Percentiles rank a stretch among this genome's conserved stretches.
Evolutionary conservation across 768 basidiomycete genomes (phyloP).

Genomic region (Lentinus brumalis): DNA sequence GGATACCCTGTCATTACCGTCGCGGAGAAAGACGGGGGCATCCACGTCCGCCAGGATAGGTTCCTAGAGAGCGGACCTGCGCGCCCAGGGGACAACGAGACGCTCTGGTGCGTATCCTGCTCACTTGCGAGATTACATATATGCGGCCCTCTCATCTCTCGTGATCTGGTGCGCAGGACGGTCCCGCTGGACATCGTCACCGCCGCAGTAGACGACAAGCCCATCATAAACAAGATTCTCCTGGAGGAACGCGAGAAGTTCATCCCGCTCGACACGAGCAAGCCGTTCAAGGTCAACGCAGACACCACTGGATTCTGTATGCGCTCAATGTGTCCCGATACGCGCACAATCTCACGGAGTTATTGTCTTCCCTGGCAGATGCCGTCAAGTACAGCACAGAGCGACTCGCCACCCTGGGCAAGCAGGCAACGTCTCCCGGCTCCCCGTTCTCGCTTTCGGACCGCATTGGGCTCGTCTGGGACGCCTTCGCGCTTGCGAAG

Average conservation of each 20-base stretch:
- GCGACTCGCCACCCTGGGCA: constrained; percentile 74
- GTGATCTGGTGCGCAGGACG: constrained; percentile 51
- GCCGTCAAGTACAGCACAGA: constrained; percentile 87
- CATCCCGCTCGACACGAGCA: constrained; percentile 72
- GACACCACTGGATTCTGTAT: constrained; percentile 86
- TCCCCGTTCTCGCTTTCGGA: constrained; percentile 80
- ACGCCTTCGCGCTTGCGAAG: constrained; percentile 76
- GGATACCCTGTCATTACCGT: constrained; percentile 93
- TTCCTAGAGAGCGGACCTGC: constrained; percentile 87
- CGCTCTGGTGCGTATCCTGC: constrained; percentile 62
- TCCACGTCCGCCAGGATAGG: constrained; percentile 85
- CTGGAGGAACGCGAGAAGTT: constrained; percentile 68
- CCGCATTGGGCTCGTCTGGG: constrained; percentile 85
- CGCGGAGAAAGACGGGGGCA: constrained; percentile 68
- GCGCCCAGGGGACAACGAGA: constrained; percentile 82
- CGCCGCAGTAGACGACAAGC: constrained; percentile 56
- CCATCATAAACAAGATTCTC: constrained; percentile 61
- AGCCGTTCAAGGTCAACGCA: constrained; percentile 88
- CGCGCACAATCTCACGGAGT: too few species aligned
- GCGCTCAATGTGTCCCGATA: too few species aligned
- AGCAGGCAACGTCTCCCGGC: constrained; percentile 69
- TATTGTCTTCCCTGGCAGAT: constrained; percentile 42
- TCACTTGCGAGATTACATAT: background rate
- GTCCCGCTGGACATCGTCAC: constrained; percentile 78
- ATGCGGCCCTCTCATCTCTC: background rate